Evolutionary conservation across 2,329 filamentous ascomycete genomes (phyloP).

Genomic region (Fusarium sarcochroum): DNA sequence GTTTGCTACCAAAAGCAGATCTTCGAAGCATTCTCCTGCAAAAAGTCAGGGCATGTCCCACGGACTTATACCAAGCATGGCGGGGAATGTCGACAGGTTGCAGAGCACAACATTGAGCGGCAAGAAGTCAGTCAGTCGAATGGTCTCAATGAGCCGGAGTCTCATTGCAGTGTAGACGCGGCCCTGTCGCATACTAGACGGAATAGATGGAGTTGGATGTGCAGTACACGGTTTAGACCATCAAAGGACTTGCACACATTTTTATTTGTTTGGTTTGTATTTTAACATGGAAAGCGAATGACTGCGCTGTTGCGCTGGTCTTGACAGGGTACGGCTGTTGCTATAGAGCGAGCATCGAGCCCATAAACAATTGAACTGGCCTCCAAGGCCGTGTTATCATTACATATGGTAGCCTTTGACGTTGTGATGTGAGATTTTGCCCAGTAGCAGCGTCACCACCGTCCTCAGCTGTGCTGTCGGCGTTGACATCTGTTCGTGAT

Average conservation of each 20-base stretch:
- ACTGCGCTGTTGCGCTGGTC: conserved; percentile 11
- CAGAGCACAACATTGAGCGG: conserved; percentile 10
- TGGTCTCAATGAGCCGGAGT: conserved; percentile 17
- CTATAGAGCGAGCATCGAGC: conserved; percentile 42
- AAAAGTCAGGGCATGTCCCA: not conserved
- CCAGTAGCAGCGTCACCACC: not conserved
- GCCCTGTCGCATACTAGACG: not conserved
- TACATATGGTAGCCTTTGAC: not conserved
- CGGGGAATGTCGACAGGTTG: conserved; percentile 3
- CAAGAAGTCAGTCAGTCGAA: conserved; percentile 21
- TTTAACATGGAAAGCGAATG: conserved; percentile 28
- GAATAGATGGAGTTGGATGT: conserved; percentile 12
- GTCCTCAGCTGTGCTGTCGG: not conserved
- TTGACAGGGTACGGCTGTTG: conserved; percentile 25
- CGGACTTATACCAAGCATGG: not conserved
- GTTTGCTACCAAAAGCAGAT: not conserved
- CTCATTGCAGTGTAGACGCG: conserved; percentile 38
- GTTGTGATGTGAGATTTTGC: not conserved
- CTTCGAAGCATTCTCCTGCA: not conserved
- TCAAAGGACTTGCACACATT: conserved; percentile 13
- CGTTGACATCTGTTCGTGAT: not conserved
- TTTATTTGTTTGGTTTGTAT: conserved; percentile 21
- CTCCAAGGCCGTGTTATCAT: conserved; percentile 22
- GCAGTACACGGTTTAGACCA: conserved; percentile 2
- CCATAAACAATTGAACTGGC: conserved; percentile 37